phyloP scores from a whole-genome alignment of 345 rosid species.

The Hypericum perforatum region DNA sequence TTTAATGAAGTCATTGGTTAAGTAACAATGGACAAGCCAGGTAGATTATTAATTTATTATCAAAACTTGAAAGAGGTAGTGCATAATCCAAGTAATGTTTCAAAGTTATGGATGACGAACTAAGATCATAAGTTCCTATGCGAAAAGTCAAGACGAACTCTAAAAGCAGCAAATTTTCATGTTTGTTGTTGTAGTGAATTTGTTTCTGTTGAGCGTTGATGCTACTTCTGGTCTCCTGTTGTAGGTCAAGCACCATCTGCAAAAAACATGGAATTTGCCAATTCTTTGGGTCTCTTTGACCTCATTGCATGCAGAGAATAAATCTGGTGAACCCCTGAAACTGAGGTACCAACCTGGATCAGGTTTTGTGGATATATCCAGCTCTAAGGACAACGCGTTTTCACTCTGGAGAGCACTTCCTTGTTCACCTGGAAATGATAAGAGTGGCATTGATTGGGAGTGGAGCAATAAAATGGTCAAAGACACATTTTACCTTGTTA shows the following conservation, averaged over 20 bases:
- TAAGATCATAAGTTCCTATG: too few relatives aligned
- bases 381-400: constrained; percentile 40
- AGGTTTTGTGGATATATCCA: constrained; percentile 58
- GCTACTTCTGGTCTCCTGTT: background rate
- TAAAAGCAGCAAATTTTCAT: too few relatives aligned
- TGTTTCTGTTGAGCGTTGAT: too few relatives aligned
- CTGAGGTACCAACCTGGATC: constrained; percentile 54
- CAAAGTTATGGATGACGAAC: too few relatives aligned
- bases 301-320: constrained; percentile 65
- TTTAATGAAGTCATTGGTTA: too few relatives aligned
- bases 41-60: too few relatives aligned
- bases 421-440: constrained; percentile 43
- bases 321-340: constrained; percentile 56
- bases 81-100: too few relatives aligned
- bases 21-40: too few relatives aligned
- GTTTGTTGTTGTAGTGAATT: too few relatives aligned
- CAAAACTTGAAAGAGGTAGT: too few relatives aligned
- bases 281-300: constrained; percentile 71
- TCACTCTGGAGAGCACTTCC: constrained; percentile 56
- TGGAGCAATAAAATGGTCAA: constrained; percentile 45
- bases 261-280: constrained; percentile 60
- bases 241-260: constrained; percentile 67
- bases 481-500: constrained; percentile 61
- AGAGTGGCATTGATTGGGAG: constrained; percentile 55
- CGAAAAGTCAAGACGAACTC: too few relatives aligned